Evolutionary conservation across 495 filamentous ascomycete species (phyloP), one percentile per base, ranked within the genome.

Genomic region (Trichoderma orchidacearum): DNA sequence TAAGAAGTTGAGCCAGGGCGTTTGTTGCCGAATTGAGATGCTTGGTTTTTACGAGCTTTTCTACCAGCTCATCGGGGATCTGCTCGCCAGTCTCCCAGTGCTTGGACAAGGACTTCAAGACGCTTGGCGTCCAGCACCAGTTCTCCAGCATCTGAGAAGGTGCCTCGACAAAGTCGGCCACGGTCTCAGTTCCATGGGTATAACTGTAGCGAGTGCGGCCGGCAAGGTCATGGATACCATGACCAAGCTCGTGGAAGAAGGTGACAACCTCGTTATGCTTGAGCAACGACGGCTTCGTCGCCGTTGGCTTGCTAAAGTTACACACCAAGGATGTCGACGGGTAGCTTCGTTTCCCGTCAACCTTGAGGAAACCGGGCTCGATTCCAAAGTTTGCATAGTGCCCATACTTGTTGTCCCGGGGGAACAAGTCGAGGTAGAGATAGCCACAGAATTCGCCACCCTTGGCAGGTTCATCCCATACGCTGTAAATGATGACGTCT

Each of bases 381-480:
- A 89, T 67, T 64, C 82, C 85, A 72, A 90, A 89, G 72, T 90
- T 90, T 65, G 86, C 86, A 1, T 84, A 84, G 59, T 87, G 84
- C 29, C 78, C 77, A 63, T 84, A 85, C 62, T 85, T 85, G 54
- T 81, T 81, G 50, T 70, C 73, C 17, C 81, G 72, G 13, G 81
- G 81, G 55, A 83, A 80, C 4, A 84, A 68, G 60, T 85, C 81
- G 5, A 85, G 74, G 63, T 84, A 84, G 17, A 85, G 71, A 64
- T 83, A 85, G 38, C 81, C 81, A n/a, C 80, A 75, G 58, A 85
- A 85, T 34, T 68, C 74, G 25, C 72, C 70, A 18, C 76, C 80
- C 60, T 82, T 78, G 13, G 66, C 63, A n/a, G 67, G 71, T 56
- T 84, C 80, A 54, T 85, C 71, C 77, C 82, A 85, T 11, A 84